Percentiles rank a stretch among this genome's conserved stretches.
Conservation (phyloP, 306 rosid genomes). For the Bauhinia variegata region DNA sequence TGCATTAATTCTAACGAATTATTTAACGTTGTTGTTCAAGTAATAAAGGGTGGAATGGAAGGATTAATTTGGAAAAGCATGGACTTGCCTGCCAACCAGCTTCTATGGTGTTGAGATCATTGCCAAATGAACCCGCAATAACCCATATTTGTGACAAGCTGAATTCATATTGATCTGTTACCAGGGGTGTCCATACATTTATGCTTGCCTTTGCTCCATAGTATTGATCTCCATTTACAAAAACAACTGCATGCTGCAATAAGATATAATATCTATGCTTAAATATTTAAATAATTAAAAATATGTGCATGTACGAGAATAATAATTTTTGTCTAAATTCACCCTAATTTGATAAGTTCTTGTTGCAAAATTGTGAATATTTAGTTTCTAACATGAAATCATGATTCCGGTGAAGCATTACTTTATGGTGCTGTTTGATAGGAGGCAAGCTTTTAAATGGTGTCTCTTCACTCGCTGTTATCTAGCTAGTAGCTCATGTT, state of each 20-base stretch:
- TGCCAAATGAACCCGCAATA: conserved; percentile 89
- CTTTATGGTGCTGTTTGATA: conserved; percentile 29
- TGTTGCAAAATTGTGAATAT: too few species aligned
- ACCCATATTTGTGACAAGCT: conserved; percentile 98
- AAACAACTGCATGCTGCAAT: conserved; percentile 92
- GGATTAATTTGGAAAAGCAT: not conserved
- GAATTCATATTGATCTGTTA: conserved; percentile 79
- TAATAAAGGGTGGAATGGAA: too few species aligned
- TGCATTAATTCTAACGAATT: too few species aligned
- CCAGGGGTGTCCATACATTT: conserved; percentile 86
- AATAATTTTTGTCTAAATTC: not conserved
- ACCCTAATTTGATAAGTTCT: not conserved
- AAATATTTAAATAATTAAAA: not conserved
- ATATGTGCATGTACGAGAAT: not conserved
- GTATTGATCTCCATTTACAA: conserved; percentile 91
- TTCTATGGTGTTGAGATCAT: conserved; percentile 93
- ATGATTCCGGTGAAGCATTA: conserved; percentile 13
- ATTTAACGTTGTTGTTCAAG: too few species aligned
- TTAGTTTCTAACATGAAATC: conserved; percentile 1
- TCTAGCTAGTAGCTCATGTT: conserved; percentile 26
- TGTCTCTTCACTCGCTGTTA: conserved; percentile 37
- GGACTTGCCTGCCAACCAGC: conserved; percentile 99
- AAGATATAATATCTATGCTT: conserved; percentile 10
- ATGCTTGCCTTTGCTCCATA: conserved; percentile 96
- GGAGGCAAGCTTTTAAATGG: conserved; percentile 35